Conservation (phyloP, 2,329 filamentous ascomycete species). For the Exophiala sp. region DNA sequence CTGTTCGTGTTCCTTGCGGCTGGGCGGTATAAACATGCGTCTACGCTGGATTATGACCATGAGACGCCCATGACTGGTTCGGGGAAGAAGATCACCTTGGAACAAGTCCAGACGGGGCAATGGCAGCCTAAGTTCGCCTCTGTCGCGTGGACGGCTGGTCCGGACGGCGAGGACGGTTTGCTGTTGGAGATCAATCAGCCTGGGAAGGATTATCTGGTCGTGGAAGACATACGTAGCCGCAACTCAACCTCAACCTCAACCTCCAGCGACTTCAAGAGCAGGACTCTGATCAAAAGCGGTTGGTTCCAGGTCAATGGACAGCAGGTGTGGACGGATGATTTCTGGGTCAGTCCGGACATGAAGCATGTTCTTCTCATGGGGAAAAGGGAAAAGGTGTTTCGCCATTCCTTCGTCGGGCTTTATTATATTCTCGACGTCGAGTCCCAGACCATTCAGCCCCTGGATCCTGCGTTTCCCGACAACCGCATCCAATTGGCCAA, state of each 20-base stretch:
- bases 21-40: conserved; percentile 33
- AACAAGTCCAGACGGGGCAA: conserved; percentile 37
- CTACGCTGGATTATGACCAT: conserved; percentile 30
- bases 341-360: conserved; percentile 74
- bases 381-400: conserved; percentile 68
- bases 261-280: conserved; percentile 46
- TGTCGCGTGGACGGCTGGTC: conserved; percentile 45
- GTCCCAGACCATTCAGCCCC: conserved; percentile 66
- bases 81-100: conserved; percentile 40
- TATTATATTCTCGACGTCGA: conserved; percentile 93
- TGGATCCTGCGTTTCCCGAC: conserved; percentile 63
- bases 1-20: conserved; percentile 40
- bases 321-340: conserved; percentile 52
- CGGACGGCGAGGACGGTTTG: conserved; percentile 64
- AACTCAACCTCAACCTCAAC: conserved; percentile 36
- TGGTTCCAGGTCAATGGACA: conserved; percentile 56
- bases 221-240: conserved; percentile 71
- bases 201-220: conserved; percentile 69
- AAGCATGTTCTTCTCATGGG: conserved; percentile 81
- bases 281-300: conserved; percentile 66
- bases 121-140: conserved; percentile 38
- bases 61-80: conserved; percentile 34
- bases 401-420: conserved; percentile 75
- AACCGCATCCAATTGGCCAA: conserved; percentile 72
- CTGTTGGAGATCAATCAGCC: conserved; percentile 62